Base-by-base conservation (phyloP, 106 monocot genomes). In the Gastrodia elata region DNA sequence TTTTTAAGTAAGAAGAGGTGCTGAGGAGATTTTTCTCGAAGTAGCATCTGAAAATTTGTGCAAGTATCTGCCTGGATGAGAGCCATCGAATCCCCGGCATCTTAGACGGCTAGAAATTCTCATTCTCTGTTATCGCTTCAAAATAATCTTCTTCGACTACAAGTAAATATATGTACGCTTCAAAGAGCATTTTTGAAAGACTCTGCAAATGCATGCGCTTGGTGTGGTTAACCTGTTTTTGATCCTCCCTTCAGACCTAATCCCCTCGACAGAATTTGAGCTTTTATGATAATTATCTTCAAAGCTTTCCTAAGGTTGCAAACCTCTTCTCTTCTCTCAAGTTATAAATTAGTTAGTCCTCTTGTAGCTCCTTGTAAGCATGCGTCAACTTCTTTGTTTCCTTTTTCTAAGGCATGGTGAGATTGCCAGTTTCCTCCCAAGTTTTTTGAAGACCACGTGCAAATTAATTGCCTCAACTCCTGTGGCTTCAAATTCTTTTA, bases 361-460 rank as follows among this genome's bases (percentile, higher is more conserved):
- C 86, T 71, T 48, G 68, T 20, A 87, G 68, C 15, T 76, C 79
- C 25, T 77, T 82, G 42, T 82, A 80, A 16, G 81, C 75, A 38
- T 75, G 71, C 52, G 87, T 90, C 72, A 85, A 73, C 68, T 84
- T 90, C 68, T 56, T 83, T 48, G 85, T 39, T 28, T 88, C 84
- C 42, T 15, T 68, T 64, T 83, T 80, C 68, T 82, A 38, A 35
- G 68, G 43, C 20, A 18, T 49, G 20, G 9, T 27, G 32, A 32
- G 30, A 3, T 61, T 27, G 32, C 32, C 22, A 27, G 2, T 61
- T 32, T 32, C 61, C 9, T 61, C n/a, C 32, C 0, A 32, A 33
- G 49, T 59, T 68, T 57, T 65, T 81, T 9, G 24, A 52, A 75
- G 33, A 8, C 28, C 37, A 68, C 1, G 42, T 6, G 4, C 46